Evolutionary conservation across 2,329 filamentous ascomycete genomes (phyloP).

Genomic region (Fusarium bactridioides): DNA sequence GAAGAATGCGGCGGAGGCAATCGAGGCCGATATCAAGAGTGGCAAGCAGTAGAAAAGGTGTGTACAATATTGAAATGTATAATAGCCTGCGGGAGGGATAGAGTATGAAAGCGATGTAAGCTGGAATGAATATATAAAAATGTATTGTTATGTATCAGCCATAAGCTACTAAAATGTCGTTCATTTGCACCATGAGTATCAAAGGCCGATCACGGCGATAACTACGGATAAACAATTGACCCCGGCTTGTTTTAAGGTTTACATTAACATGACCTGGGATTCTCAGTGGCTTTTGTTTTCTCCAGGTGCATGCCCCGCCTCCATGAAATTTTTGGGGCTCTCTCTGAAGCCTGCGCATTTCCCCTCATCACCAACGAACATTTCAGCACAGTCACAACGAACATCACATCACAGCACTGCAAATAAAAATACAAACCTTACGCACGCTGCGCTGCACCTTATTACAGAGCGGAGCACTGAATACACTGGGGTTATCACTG

Average conservation of each 20-base stretch:
- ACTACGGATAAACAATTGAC: constrained; percentile 28
- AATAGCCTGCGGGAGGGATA: constrained; percentile 31
- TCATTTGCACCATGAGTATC: not conserved
- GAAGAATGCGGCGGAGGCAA: constrained; percentile 26
- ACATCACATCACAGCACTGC: constrained; percentile 36
- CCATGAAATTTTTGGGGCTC: constrained; percentile 1
- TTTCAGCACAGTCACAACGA: constrained; percentile 52
- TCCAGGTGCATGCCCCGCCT: constrained; percentile 11
- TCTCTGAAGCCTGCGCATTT: constrained; percentile 43
- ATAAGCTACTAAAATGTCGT: not conserved
- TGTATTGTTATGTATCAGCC: not conserved
- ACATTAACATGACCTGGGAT: not conserved
- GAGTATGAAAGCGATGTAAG: constrained; percentile 24
- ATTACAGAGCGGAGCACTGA: constrained; percentile 26
- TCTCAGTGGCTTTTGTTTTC: not conserved
- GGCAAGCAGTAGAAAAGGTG: constrained; percentile 33
- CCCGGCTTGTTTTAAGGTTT: not conserved
- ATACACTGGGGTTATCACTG: constrained; percentile 10
- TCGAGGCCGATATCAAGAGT: constrained; percentile 36
- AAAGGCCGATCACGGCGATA: constrained; percentile 23
- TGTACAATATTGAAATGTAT: constrained; percentile 40
- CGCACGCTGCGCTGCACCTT: not conserved
- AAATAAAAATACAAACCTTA: constrained; percentile 5
- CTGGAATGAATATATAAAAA: constrained; percentile 21
- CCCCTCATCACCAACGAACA: constrained; percentile 50